Evolutionary conservation across 2,329 filamentous ascomycete genomes (phyloP).

Genomic region (Ambrosiella beaveri): DNA sequence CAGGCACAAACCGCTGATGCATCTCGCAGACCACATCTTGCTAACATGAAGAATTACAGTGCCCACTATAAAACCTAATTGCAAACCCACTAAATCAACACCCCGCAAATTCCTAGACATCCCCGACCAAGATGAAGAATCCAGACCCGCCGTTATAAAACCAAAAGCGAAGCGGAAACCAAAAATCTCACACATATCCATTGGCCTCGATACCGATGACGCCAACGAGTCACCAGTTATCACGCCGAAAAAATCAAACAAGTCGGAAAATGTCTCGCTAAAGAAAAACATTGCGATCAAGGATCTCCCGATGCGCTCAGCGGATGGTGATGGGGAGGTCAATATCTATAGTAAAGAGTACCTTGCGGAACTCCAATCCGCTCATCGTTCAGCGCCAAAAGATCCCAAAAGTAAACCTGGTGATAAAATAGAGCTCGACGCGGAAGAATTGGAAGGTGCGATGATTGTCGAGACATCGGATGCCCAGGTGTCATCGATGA

Average conservation of each 20-base stretch:
- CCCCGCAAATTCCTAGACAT: slow-evolving; percentile 34
- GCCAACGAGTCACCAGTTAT: slow-evolving; percentile 36
- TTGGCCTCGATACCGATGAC: slow-evolving; percentile 43
- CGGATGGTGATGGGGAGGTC: slow-evolving; percentile 44
- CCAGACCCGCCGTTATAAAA: slow-evolving; percentile 20
- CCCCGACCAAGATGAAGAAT: slow-evolving; percentile 22
- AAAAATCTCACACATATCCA: slow-evolving; percentile 51
- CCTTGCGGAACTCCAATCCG: slow-evolving; percentile 67
- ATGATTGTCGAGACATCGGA: slow-evolving; percentile 39
- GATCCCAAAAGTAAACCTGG: slow-evolving; percentile 27
- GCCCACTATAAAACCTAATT: slow-evolving; percentile 24
- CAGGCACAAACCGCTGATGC: neutral
- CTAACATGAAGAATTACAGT: slow-evolving; percentile 4
- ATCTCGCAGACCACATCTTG: slow-evolving; percentile 1
- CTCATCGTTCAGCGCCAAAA: slow-evolving; percentile 71
- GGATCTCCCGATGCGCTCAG: slow-evolving; percentile 37
- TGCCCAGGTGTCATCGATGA: slow-evolving; percentile 14
- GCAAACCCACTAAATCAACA: slow-evolving; percentile 35
- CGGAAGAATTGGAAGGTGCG: slow-evolving; percentile 44
- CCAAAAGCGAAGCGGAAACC: slow-evolving; percentile 51
- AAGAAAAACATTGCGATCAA: slow-evolving; percentile 33
- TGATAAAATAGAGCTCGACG: slow-evolving; percentile 35
- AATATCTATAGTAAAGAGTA: slow-evolving; percentile 78
- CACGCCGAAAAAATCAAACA: slow-evolving; percentile 48
- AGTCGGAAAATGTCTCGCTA: slow-evolving; percentile 46